Evolutionary conservation across 306 rosid species (phyloP).

Genomic region (Prunus mira): DNA sequence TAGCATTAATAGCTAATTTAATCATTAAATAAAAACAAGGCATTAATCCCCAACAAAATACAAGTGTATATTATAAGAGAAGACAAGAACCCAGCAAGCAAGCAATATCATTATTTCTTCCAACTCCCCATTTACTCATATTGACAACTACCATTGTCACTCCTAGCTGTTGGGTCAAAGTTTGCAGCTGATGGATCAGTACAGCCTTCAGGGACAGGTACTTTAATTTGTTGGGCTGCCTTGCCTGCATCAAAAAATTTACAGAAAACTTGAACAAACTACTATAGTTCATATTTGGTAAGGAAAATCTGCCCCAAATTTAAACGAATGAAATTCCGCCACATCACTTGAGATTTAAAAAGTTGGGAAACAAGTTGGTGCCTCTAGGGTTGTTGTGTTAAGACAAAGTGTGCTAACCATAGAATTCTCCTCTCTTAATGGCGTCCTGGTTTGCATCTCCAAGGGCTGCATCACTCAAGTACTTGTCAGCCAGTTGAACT

Average conservation of each 20-base stretch:
- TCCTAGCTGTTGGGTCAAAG: constrained; percentile 43
- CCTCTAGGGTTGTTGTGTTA: neutral
- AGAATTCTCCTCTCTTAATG: constrained; percentile 34
- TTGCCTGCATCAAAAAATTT: constrained; percentile 29
- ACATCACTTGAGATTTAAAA: neutral
- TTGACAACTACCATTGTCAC: constrained; percentile 39
- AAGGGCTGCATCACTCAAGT: constrained; percentile 46
- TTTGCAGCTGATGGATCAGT: constrained; percentile 35
- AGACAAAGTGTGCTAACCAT: constrained; percentile 27
- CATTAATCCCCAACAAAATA: neutral
- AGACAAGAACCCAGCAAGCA: neutral
- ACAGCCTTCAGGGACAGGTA: constrained; percentile 49
- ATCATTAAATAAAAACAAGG: constrained; percentile 4
- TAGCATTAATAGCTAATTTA: neutral
- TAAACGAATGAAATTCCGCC: neutral
- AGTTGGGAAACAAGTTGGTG: neutral
- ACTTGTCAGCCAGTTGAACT: constrained; percentile 48
- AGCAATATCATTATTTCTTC: constrained; percentile 8
- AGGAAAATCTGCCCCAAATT: neutral
- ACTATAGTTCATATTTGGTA: neutral
- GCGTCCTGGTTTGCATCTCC: constrained; percentile 48
- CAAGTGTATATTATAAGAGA: neutral
- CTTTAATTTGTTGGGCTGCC: constrained; percentile 40
- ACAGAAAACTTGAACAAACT: neutral
- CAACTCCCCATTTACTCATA: neutral